A percentile compares a stretch with the other conserved stretches of the same genome.
Conservation (phyloP, 148 eudicot species). For the Chenopodium album region DNA sequence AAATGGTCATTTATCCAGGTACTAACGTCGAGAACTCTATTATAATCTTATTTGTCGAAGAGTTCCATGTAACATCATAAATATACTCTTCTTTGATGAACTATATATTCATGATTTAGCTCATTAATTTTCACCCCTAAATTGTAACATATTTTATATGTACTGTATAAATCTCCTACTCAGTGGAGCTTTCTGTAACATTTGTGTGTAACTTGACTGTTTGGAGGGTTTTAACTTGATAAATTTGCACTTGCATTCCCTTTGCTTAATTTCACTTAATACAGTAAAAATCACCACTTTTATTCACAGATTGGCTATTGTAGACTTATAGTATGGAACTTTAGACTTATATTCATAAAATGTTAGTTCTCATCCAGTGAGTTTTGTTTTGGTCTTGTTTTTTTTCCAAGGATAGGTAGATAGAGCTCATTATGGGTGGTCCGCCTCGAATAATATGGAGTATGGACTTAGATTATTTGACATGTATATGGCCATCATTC, state of each 20-base stretch:
- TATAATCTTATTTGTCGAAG: slow-evolving; percentile 2
- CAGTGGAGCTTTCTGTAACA: neutral
- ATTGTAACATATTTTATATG: slow-evolving; percentile 3
- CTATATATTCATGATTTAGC: slow-evolving; percentile 9
- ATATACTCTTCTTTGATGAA: neutral
- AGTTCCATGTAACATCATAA: slow-evolving; percentile 22
- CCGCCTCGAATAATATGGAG: too few species aligned
- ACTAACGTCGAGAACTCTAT: slow-evolving; percentile 14
- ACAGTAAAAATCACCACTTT: neutral
- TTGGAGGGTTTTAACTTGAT: neutral
- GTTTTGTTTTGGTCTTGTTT: neutral
- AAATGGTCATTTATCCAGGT: slow-evolving; percentile 27
- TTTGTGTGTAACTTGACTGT: neutral
- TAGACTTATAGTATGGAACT: neutral
- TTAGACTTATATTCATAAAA: neutral
- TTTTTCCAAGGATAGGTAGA: neutral
- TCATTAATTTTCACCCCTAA: neutral
- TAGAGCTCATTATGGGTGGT: too few species aligned
- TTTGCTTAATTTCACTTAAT: neutral
- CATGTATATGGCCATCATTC: neutral
- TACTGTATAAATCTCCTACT: neutral
- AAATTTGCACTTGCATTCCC: neutral
- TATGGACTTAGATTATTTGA: neutral
- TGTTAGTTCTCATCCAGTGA: neutral
- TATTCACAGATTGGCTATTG: neutral